Evolutionary conservation across 805 yeast genomes (phyloP).

Genomic region (Candida parachauliodes): DNA sequence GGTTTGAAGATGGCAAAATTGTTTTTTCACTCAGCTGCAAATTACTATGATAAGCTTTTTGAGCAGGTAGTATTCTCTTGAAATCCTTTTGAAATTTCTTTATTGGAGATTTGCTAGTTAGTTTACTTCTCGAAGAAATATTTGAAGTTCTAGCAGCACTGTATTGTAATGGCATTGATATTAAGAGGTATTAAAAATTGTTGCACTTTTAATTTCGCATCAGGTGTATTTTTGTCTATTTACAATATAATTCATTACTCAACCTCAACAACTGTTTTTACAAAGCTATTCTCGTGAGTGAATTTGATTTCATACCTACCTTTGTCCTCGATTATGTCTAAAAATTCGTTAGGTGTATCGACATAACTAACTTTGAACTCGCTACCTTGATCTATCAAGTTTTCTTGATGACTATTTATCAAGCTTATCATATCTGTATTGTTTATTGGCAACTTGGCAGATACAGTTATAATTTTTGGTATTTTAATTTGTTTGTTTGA

Average conservation of each 20-base stretch:
- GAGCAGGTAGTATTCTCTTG: slow-evolving; percentile 25
- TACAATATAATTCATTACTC: slow-evolving; percentile 6
- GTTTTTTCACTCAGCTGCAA: background rate
- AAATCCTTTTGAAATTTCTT: slow-evolving; percentile 22
- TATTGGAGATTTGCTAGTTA: slow-evolving; percentile 19
- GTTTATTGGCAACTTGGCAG: background rate
- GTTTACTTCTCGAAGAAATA: slow-evolving; percentile 17
- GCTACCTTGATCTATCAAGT: background rate
- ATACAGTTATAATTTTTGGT: slow-evolving; percentile 6
- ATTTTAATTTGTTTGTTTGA: slow-evolving; percentile 1
- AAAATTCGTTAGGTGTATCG: slow-evolving; percentile 5
- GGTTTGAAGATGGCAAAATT: background rate
- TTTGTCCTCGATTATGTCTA: slow-evolving; percentile 14
- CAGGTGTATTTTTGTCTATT: background rate
- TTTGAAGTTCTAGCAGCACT: slow-evolving; percentile 40
- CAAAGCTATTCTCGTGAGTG: slow-evolving; percentile 5
- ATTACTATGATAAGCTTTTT: slow-evolving; percentile 17
- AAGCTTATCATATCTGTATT: background rate
- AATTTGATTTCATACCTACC: slow-evolving; percentile 20
- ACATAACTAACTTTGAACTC: background rate
- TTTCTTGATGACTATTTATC: slow-evolving; percentile 1
- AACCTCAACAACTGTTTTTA: slow-evolving; percentile 7
- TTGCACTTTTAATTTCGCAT: background rate
- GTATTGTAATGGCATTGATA: slow-evolving; percentile 19
- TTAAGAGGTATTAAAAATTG: background rate